phyloP scores from a whole-genome alignment of 345 rosid genomes.

The Hirschfeldia incana region DNA sequence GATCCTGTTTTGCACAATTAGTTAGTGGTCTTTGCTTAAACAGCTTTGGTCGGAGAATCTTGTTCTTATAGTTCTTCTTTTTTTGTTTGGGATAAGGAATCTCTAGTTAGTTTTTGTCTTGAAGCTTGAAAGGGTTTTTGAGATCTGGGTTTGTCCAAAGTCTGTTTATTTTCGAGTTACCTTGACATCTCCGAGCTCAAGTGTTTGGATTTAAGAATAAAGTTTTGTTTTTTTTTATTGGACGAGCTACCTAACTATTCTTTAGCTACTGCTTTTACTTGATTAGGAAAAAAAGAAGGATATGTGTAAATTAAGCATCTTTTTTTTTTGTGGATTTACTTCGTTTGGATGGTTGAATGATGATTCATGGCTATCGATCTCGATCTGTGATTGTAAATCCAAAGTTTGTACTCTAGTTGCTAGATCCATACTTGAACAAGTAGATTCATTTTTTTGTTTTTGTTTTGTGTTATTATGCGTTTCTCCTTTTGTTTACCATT shows the following conservation, averaged over 20 bases:
- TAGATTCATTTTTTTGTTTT: neutral
- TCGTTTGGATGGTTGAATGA: neutral
- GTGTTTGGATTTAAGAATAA: neutral
- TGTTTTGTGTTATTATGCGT: neutral
- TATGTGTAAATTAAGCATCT: constrained; percentile 15
- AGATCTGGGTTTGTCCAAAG: constrained; percentile 13
- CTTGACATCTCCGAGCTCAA: constrained; percentile 30
- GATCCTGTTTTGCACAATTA: constrained; percentile 2
- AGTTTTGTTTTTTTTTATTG: neutral
- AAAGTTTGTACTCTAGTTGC: neutral
- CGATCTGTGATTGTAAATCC: constrained; percentile 2
- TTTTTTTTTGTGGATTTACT: constrained; percentile 12
- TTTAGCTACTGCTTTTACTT: constrained; percentile 6
- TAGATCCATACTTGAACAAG: constrained; percentile 21
- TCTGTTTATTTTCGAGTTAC: neutral
- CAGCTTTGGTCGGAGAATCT: neutral
- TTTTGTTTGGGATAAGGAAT: neutral
- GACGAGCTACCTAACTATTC: neutral
- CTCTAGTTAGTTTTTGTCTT: neutral
- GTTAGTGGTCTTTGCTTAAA: neutral
- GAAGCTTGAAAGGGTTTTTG: neutral
- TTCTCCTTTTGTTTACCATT: neutral
- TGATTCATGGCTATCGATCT: neutral
- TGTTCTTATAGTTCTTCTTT: neutral
- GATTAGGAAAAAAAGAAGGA: neutral